phyloP scores from a whole-genome alignment of 331 rosid species.

The Malus hybrid region DNA sequence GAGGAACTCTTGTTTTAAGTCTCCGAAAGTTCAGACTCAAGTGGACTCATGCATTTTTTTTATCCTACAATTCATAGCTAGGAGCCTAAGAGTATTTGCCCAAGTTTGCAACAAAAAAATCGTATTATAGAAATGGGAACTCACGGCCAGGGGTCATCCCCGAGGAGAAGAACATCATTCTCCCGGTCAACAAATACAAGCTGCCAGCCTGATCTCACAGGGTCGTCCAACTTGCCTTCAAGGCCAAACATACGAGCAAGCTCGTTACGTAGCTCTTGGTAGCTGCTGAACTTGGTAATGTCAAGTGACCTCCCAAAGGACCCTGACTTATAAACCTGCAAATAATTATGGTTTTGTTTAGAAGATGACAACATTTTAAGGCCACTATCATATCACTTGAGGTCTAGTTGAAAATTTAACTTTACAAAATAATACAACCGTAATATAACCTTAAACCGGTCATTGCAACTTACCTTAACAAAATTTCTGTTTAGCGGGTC shows the following conservation, averaged over 20 bases:
- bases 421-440: background rate
- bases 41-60: background rate
- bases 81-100: background rate
- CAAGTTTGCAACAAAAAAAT: background rate
- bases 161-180: slow-evolving; percentile 91
- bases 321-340: slow-evolving; percentile 79
- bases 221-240: slow-evolving; percentile 87
- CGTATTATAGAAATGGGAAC: slow-evolving; percentile 21
- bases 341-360: background rate
- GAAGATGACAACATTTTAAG: background rate
- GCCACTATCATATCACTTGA: background rate
- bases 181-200: slow-evolving; percentile 97
- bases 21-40: background rate
- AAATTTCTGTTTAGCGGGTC: slow-evolving; percentile 57
- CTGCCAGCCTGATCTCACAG: slow-evolving; percentile 99
- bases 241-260: slow-evolving; percentile 84
- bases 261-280: slow-evolving; percentile 74
- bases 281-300: slow-evolving; percentile 82
- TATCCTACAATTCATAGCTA: background rate
- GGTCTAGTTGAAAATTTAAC: background rate
- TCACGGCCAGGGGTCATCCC: slow-evolving; percentile 97
- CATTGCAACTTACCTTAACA: slow-evolving; percentile 60
- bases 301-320: slow-evolving; percentile 85
- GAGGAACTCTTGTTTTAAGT: background rate
- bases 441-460: background rate